Conservation (phyloP, 108 stramenopile species). For the Cyclotella sp. region DNA sequence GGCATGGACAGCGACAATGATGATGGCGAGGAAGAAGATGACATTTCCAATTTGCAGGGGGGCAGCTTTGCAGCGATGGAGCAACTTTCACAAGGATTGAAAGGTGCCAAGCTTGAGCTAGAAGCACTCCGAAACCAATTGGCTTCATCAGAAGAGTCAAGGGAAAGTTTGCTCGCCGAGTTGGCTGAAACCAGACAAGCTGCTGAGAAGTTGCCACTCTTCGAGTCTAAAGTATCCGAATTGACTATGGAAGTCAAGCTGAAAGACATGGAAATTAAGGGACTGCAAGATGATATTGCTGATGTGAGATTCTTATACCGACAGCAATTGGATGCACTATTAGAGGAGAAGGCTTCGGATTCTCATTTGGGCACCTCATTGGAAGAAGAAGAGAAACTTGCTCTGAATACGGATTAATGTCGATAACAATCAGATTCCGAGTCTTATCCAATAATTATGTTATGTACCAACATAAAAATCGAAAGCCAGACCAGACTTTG, state of each 20-base stretch:
- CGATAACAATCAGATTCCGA: background rate
- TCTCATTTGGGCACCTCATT: background rate
- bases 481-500: no score
- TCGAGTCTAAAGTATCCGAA: constrained; percentile 72
- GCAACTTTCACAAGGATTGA: constrained; percentile 72
- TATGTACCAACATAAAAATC: no score
- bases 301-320: constrained; percentile 78
- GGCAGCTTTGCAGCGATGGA: constrained; percentile 81
- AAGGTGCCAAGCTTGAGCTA: constrained; percentile 68
- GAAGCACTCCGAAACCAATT: constrained; percentile 63
- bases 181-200: constrained; percentile 64
- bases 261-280: constrained; percentile 73
- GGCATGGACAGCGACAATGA: constrained; percentile 60
- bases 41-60: constrained; percentile 33
- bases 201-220: constrained; percentile 71
- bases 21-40: constrained; percentile 59
- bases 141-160: constrained; percentile 63
- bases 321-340: constrained; percentile 67
- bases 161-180: constrained; percentile 66
- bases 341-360: constrained; percentile 74
- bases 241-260: constrained; percentile 68
- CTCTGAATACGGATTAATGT: background rate
- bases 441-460: background rate
- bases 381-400: constrained; percentile 13
- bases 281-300: constrained; percentile 74